phyloP scores from a whole-genome alignment of 352 stramenopile species.

The Pilasporangium apinafurcum region DNA sequence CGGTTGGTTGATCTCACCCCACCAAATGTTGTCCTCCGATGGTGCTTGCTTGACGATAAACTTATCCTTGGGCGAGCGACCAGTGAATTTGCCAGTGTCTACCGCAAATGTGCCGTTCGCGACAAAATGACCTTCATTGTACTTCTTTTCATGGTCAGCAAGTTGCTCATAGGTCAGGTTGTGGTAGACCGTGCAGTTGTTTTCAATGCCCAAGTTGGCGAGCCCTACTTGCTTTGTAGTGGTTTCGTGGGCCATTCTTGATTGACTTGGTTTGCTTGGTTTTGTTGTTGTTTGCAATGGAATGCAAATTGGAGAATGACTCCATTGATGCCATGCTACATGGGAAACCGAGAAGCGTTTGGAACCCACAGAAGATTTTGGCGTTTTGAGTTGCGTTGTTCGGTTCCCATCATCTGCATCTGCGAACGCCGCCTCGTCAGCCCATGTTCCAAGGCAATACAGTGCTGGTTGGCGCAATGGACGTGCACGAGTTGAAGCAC shows the following conservation, averaged over 20 bases:
- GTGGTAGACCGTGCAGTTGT: conserved; percentile 33
- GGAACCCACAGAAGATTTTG: no score
- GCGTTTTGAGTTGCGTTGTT: no score
- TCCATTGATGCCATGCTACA: no score
- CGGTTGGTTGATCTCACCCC: conserved; percentile 53
- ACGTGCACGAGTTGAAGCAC: no score
- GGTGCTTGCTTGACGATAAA: conserved; percentile 50
- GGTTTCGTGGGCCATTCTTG: conserved; percentile 57
- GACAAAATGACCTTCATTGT: conserved; percentile 44
- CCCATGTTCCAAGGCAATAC: no score
- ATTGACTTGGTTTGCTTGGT: conserved; percentile 2
- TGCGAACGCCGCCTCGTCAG: no score
- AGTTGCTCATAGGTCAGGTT: conserved; percentile 48
- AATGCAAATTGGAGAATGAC: conserved; percentile 28
- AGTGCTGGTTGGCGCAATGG: no score
- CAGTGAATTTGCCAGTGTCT: conserved; percentile 60
- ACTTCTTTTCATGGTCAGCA: conserved; percentile 34
- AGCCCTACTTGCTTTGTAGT: conserved; percentile 38
- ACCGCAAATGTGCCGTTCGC: conserved; percentile 61
- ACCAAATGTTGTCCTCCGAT: conserved; percentile 42
- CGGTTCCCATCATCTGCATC: no score
- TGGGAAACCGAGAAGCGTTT: no score
- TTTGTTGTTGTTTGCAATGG: conserved; percentile 3
- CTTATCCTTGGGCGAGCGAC: conserved; percentile 55
- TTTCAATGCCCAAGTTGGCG: conserved; percentile 32